These are phyloP conservation scores for Colletotrichum simmondsii DNA, from an alignment of 2,329 filamentous ascomycete species.

Conservation along the genomic window DNA sequence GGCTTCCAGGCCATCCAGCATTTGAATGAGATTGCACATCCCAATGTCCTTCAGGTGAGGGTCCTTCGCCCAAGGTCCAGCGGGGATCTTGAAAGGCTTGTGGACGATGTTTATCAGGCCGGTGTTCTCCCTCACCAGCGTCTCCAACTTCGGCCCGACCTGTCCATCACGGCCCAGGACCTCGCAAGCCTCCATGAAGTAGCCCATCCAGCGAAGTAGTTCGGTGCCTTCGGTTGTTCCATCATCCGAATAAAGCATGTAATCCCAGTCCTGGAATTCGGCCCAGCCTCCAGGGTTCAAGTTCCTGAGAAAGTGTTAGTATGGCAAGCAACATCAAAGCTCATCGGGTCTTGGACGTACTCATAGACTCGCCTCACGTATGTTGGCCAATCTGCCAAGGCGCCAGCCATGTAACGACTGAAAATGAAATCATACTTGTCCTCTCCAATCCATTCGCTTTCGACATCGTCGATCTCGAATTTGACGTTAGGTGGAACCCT, in stretches of 20 bases:
- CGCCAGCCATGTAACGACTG: slow-evolving; percentile 30
- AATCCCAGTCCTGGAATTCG: slow-evolving; percentile 63
- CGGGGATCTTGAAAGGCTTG: slow-evolving; percentile 60
- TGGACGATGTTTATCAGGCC: slow-evolving; percentile 55
- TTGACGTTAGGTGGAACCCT: slow-evolving; percentile 71
- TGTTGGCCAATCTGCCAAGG: too few species aligned
- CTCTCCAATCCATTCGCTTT: slow-evolving; percentile 53
- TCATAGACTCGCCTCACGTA: slow-evolving; percentile 7
- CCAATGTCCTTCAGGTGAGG: slow-evolving; percentile 55
- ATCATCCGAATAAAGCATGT: slow-evolving; percentile 43
- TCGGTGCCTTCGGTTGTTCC: slow-evolving; percentile 50
- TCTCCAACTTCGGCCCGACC: not conserved
- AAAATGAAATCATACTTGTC: slow-evolving; percentile 49
- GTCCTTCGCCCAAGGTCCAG: slow-evolving; percentile 65
- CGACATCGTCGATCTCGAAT: slow-evolving; percentile 74
- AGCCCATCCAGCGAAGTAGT: slow-evolving; percentile 53
- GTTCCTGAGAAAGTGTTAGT: too few species aligned
- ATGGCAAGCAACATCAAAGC: too few species aligned
- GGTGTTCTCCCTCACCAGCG: too few species aligned
- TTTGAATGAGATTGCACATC: too few species aligned
- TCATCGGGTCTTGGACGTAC: too few species aligned
- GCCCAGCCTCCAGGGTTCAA: slow-evolving; percentile 65
- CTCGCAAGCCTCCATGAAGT: not conserved
- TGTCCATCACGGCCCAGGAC: not conserved
- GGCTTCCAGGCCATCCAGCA: slow-evolving; percentile 38